Percentiles rank a stretch among this genome's conserved stretches.
Conservation (phyloP, 192 early-diverging fungal genomes). For the Gigaspora rosea region DNA sequence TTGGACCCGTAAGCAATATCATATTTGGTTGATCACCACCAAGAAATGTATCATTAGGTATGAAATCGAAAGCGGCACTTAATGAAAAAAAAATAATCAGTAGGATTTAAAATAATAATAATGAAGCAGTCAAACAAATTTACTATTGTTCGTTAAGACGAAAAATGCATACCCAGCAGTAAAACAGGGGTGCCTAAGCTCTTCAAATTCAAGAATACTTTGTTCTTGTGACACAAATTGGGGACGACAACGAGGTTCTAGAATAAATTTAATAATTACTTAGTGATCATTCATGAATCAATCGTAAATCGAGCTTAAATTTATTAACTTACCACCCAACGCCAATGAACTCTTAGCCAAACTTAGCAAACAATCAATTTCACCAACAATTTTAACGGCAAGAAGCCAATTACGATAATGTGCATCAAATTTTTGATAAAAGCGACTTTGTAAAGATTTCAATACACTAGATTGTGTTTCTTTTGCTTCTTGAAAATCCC, state of each 20-base stretch:
- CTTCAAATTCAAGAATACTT: conserved; percentile 77
- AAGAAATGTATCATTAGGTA: conserved; percentile 92
- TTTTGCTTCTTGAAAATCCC: conserved; percentile 73
- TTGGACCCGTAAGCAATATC: conserved; percentile 96
- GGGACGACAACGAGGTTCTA: conserved; percentile 82
- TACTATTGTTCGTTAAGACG: too few relatives aligned
- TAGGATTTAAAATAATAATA: conserved; percentile 1
- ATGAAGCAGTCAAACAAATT: neutral
- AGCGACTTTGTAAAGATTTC: conserved; percentile 67
- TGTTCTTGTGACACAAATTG: conserved; percentile 70
- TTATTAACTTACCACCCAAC: conserved; percentile 61
- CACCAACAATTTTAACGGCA: conserved; percentile 74
- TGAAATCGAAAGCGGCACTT: conserved; percentile 67
- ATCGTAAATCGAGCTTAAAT: neutral
- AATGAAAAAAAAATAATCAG: conserved; percentile 13
- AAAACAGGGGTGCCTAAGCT: conserved; percentile 93
- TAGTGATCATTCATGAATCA: neutral
- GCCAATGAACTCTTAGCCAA: conserved; percentile 65
- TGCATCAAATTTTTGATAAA: conserved; percentile 87
- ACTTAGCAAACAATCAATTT: conserved; percentile 84
- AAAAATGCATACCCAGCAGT: conserved; percentile 52
- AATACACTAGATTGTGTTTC: conserved; percentile 79
- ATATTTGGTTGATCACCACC: conserved; percentile 69
- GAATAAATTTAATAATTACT: neutral
- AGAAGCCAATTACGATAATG: conserved; percentile 70